These are phyloP conservation scores for Erythrobasidium hasegawianum DNA, from an alignment of 1,284 basidiomycete species.

Conservation along the genomic window DNA sequence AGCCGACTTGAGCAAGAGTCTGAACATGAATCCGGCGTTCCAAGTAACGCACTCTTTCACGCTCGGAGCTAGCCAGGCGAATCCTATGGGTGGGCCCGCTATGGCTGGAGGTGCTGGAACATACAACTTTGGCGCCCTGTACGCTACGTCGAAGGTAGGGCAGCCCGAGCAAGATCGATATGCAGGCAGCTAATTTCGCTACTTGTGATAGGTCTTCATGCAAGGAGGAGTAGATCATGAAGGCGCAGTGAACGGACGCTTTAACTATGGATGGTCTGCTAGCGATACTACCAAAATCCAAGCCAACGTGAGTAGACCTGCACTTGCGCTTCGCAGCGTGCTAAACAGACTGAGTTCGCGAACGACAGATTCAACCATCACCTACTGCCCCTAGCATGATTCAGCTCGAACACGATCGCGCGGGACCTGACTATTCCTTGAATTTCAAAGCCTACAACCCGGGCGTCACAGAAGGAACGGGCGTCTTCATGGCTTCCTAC, in stretches of 20 bases:
- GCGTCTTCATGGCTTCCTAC: slow-evolving; percentile 89
- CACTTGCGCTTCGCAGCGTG: no score
- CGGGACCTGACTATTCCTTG: slow-evolving; percentile 80
- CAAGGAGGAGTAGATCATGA: slow-evolving; percentile 93
- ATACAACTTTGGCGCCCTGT: slow-evolving; percentile 94
- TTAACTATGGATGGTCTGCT: slow-evolving; percentile 83
- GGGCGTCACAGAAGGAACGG: slow-evolving; percentile 79
- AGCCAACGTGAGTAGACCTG: slow-evolving; percentile 79
- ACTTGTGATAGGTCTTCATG: slow-evolving; percentile 83
- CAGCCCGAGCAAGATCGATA: not conserved
- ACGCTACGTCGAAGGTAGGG: slow-evolving; percentile 74
- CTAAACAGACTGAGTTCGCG: no score
- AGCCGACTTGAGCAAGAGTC: slow-evolving; percentile 90
- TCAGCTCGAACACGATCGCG: slow-evolving; percentile 91
- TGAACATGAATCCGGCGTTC: slow-evolving; percentile 92
- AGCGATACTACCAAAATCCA: slow-evolving; percentile 81
- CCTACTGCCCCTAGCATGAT: slow-evolving; percentile 48
- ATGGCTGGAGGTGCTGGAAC: slow-evolving; percentile 60
- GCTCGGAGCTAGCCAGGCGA: slow-evolving; percentile 59
- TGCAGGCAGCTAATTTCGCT: no score
- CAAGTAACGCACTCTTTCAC: slow-evolving; percentile 96
- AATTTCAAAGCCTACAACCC: slow-evolving; percentile 93
- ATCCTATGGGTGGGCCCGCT: slow-evolving; percentile 40
- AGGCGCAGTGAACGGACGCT: slow-evolving; percentile 80
- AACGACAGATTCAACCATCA: slow-evolving; percentile 33